phyloP scores from a whole-genome alignment of 176 grass and related monocot species.

The Echinochloa phyllopogon region DNA sequence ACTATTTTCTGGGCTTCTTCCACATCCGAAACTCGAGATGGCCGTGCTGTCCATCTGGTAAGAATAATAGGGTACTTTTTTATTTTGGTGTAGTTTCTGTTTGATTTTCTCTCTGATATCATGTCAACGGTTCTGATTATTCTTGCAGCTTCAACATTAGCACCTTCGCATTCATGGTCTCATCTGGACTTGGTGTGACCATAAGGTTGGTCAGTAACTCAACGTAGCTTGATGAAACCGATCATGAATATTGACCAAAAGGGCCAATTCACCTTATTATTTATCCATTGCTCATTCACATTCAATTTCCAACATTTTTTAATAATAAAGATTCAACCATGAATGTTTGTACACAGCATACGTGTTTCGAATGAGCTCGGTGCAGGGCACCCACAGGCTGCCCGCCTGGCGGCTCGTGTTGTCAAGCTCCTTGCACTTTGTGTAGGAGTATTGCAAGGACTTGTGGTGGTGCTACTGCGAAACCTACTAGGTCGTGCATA shows the following conservation, averaged over 20 bases:
- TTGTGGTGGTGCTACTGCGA: conserved; percentile 42
- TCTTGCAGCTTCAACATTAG: conserved; percentile 51
- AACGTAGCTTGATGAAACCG: no score
- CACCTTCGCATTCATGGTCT: conserved; percentile 49
- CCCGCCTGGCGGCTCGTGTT: conserved; percentile 29
- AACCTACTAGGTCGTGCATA: conserved; percentile 54
- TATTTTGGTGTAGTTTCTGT: background rate
- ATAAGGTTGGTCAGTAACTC: conserved; percentile 44
- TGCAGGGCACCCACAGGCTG: conserved; percentile 28
- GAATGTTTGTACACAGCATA: conserved; percentile 31
- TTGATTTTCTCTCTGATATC: background rate
- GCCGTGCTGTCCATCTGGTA: conserved; percentile 57
- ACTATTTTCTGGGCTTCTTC: conserved; percentile 61
- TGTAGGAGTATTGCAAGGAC: conserved; percentile 31
- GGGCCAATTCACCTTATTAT: no score
- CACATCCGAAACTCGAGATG: conserved; percentile 60
- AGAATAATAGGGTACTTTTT: background rate
- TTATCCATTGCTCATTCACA: no score
- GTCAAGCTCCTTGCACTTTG: conserved; percentile 36
- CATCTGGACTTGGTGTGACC: conserved; percentile 56
- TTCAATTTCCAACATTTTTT: no score
- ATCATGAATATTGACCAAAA: no score
- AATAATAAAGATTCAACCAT: no score
- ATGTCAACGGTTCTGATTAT: background rate
- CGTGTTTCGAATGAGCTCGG: conserved; percentile 73